A percentile compares a stretch with the other conserved stretches of the same genome.
Evolutionary conservation across 306 rosid species (phyloP).

Genomic region (Castanea crenata): DNA sequence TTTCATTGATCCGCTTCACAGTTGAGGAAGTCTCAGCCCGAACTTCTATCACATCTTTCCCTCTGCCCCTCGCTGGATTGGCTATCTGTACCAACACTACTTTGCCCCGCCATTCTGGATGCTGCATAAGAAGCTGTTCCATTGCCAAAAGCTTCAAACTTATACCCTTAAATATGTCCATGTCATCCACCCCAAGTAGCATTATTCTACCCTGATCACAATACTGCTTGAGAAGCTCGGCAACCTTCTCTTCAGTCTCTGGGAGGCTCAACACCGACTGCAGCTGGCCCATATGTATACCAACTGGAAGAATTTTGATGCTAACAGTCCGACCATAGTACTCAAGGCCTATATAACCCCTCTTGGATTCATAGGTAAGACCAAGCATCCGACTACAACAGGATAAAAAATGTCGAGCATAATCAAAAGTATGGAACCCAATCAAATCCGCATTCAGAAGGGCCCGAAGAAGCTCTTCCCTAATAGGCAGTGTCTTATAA

Average conservation of each 20-base stretch:
- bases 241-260: constrained; percentile 58
- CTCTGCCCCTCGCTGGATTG: constrained; percentile 80
- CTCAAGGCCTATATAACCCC: constrained; percentile 83
- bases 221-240: constrained; percentile 52
- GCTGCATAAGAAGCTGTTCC: constrained; percentile 78
- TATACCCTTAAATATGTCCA: constrained; percentile 87
- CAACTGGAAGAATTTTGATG: constrained; percentile 84
- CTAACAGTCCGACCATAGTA: constrained; percentile 81
- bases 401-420: constrained; percentile 77
- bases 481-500: constrained; percentile 68
- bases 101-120: constrained; percentile 57
- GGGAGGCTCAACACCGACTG: constrained; percentile 54
- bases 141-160: constrained; percentile 81
- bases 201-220: constrained; percentile 45
- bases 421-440: constrained; percentile 87
- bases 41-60: constrained; percentile 73
- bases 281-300: constrained; percentile 82
- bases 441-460: constrained; percentile 79
- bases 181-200: constrained; percentile 85
- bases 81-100: constrained; percentile 88
- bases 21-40: constrained; percentile 60
- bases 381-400: constrained; percentile 92
- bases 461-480: constrained; percentile 77
- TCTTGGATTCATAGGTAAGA: constrained; percentile 65
- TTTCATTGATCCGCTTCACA: constrained; percentile 59